A percentile compares a stretch with the other conserved stretches of the same genome.
Evolutionary conservation across 2,329 filamentous ascomycete genomes (phyloP).

Genomic region (Claviceps spartinae): DNA sequence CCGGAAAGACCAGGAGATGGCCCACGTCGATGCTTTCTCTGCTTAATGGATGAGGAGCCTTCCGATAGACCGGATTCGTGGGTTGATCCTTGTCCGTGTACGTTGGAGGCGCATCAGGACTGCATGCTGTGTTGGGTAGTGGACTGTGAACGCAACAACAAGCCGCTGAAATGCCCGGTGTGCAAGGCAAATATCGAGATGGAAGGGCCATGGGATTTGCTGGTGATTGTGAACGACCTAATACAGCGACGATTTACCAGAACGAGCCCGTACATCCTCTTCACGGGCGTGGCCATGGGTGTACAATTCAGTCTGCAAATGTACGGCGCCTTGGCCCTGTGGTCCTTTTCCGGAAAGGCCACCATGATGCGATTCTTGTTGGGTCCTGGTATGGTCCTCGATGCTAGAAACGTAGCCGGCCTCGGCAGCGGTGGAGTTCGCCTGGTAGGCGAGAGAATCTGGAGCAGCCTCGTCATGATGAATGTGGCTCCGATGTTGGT

Average conservation of each 20-base stretch:
- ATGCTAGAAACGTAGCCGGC: constrained; percentile 12
- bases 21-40: constrained; percentile 46
- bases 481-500: constrained; percentile 33
- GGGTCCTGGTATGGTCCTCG: constrained; percentile 17
- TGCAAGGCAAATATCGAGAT: constrained; percentile 75
- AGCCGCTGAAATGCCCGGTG: constrained; percentile 69
- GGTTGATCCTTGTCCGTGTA: constrained; percentile 84
- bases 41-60: constrained; percentile 42
- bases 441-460: constrained; percentile 17
- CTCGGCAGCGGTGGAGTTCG: constrained; percentile 9
- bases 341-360: constrained; percentile 37
- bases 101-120: constrained; percentile 77
- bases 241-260: constrained; percentile 42
- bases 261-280: constrained; percentile 48
- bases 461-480: constrained; percentile 25
- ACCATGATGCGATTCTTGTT: constrained; percentile 29
- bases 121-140: constrained; percentile 87
- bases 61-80: constrained; percentile 41
- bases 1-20: constrained; percentile 12
- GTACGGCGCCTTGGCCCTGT: constrained; percentile 38
- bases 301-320: constrained; percentile 37
- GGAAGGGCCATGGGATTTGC: constrained; percentile 56
- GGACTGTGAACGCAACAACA: constrained; percentile 59
- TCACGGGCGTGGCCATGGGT: constrained; percentile 40
- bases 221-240: constrained; percentile 53